Percentiles rank a stretch among this genome's conserved stretches.
phyloP scores from a whole-genome alignment of 2,329 filamentous ascomycete genomes.

The Aspergillus ruber region DNA sequence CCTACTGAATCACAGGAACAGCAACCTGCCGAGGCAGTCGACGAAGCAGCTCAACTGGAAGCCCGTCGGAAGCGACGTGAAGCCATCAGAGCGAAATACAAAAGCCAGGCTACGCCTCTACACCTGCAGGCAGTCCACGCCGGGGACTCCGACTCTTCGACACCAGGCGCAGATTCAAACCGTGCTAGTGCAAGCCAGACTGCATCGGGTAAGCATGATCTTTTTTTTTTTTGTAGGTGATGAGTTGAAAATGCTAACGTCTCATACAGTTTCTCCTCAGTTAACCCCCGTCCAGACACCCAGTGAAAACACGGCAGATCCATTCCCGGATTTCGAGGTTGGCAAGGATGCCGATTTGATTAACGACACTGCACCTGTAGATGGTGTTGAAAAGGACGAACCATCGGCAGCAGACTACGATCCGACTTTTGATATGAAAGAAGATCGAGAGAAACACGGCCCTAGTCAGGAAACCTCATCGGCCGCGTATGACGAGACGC shows the following conservation, averaged over 20 bases:
- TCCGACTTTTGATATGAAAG: conserved; percentile 79
- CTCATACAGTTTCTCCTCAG: conserved; percentile 22
- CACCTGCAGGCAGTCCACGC: conserved; percentile 67
- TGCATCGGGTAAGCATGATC: conserved; percentile 32
- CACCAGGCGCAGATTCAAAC: conserved; percentile 43
- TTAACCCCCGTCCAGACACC: conserved; percentile 43
- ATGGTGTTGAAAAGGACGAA: conserved; percentile 56
- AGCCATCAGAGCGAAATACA: conserved; percentile 77
- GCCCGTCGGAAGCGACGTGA: conserved; percentile 77
- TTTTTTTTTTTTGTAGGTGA: neutral
- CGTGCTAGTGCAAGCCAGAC: conserved; percentile 25
- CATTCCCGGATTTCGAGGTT: conserved; percentile 57
- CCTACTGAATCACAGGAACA: conserved; percentile 15
- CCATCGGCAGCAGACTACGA: conserved; percentile 93
- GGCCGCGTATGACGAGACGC: conserved; percentile 53
- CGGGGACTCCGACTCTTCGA: conserved; percentile 51
- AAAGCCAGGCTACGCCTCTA: conserved; percentile 62
- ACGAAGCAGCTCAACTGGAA: conserved; percentile 78
- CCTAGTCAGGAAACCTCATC: conserved; percentile 52
- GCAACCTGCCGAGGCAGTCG: conserved; percentile 54
- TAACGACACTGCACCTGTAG: conserved; percentile 43
- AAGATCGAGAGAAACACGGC: conserved; percentile 68
- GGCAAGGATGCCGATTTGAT: conserved; percentile 62
- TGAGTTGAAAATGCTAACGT: conserved; percentile 5
- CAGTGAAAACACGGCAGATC: conserved; percentile 45